These are phyloP conservation scores for Aspergillus heteromorphus DNA, from an alignment of 495 filamentous ascomycete genomes.

Conservation along the genomic window DNA sequence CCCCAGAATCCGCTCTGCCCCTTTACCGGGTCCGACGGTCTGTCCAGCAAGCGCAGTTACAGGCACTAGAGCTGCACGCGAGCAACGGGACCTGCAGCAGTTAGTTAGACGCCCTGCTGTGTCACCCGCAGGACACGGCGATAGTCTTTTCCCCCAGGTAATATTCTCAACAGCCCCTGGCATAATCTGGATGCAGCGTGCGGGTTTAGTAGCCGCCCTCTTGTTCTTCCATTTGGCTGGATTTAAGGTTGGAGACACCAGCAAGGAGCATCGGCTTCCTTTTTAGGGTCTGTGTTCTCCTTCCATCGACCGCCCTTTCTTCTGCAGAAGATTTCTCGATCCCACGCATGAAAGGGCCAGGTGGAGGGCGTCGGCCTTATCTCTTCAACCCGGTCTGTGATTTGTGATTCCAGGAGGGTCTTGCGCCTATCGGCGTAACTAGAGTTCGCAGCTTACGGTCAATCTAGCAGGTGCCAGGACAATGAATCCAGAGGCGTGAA, in stretches of 20 bases:
- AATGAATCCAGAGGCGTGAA: too few species aligned
- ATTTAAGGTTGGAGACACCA: conserved; percentile 13
- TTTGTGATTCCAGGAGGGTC: too few species aligned
- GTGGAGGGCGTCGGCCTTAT: too few species aligned
- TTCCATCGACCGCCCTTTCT: too few species aligned
- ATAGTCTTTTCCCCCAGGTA: neutral
- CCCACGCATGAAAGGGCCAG: neutral
- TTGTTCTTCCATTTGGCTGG: neutral
- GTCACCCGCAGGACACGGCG: conserved; percentile 8
- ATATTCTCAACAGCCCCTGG: conserved; percentile 10
- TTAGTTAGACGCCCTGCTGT: conserved; percentile 12
- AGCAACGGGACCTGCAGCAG: conserved; percentile 14
- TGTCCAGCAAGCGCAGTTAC: neutral
- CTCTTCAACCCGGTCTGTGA: too few species aligned
- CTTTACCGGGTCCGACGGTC: neutral
- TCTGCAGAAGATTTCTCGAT: neutral
- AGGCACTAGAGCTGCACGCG: conserved; percentile 6
- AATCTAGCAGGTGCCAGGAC: too few species aligned
- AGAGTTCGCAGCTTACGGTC: too few species aligned
- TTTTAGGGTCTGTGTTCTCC: neutral
- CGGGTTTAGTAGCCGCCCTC: neutral
- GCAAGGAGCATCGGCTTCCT: conserved; percentile 8
- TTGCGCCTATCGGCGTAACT: too few species aligned
- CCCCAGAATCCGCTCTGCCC: neutral
- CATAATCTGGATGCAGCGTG: conserved; percentile 6